Percentiles rank a stretch among this genome's conserved stretches.
Conservation (phyloP, 1,284 basidiomycete species). For the Lentinus polychrous region DNA sequence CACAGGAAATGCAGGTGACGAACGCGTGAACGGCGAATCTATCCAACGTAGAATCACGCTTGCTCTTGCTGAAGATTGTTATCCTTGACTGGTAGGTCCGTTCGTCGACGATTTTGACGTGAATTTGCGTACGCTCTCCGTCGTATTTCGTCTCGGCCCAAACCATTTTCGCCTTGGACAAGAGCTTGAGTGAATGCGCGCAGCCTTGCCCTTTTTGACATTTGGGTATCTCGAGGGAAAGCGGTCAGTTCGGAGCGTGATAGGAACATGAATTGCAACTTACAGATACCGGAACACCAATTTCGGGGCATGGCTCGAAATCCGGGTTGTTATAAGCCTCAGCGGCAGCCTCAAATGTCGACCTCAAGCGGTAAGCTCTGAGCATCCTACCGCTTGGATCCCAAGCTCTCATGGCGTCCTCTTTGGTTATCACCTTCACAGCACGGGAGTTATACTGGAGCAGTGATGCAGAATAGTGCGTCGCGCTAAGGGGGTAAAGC, state of each 20-base stretch:
- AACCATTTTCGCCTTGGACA: conserved; percentile 38
- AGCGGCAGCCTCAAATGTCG: conserved; percentile 54
- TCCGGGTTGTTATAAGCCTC: conserved; percentile 29
- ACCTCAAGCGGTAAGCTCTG: conserved; percentile 45
- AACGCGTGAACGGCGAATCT: conserved; percentile 62
- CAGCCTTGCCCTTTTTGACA: conserved; percentile 64
- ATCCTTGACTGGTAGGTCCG: conserved; percentile 38
- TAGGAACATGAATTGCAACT: background rate
- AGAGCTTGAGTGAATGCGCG: conserved; percentile 45
- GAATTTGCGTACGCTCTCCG: conserved; percentile 85
- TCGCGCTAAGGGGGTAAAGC: conserved; percentile 52
- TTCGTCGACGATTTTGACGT: conserved; percentile 44
- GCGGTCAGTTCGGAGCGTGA: background rate
- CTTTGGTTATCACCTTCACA: conserved; percentile 47
- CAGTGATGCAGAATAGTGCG: conserved; percentile 43
- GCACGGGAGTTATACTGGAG: conserved; percentile 48
- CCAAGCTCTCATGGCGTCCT: conserved; percentile 68
- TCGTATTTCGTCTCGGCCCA: conserved; percentile 92
- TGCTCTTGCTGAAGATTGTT: conserved; percentile 81
- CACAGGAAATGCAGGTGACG: conserved; percentile 16
- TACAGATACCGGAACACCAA: conserved; percentile 55
- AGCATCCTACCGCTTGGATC: conserved; percentile 51
- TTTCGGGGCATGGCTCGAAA: conserved; percentile 19
- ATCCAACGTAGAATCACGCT: conserved; percentile 72
- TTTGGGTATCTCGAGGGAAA: conserved; percentile 67